Conservation (phyloP, 2,329 filamentous ascomycete genomes). For the Ophiostoma triangulosporum region DNA sequence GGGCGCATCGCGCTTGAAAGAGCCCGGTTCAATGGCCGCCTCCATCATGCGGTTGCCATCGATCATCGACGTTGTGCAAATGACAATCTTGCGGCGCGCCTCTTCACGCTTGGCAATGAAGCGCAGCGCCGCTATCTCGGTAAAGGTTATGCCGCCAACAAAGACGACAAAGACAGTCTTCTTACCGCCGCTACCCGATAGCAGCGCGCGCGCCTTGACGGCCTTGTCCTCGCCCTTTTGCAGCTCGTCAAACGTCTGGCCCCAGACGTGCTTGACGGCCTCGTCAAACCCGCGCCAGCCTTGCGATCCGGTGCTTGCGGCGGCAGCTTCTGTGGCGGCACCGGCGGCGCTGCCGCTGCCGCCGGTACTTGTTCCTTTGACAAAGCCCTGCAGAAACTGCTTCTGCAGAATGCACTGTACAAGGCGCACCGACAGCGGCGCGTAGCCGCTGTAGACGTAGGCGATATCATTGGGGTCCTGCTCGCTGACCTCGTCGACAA, state of each 20-base stretch:
- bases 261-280: constrained; percentile 71
- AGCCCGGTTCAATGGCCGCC: constrained; percentile 60
- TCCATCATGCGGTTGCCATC: constrained; percentile 85
- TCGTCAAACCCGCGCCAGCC: constrained; percentile 95
- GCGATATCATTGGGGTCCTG: constrained; percentile 86
- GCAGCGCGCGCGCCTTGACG: constrained; percentile 67
- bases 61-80: constrained; percentile 85
- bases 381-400: constrained; percentile 60
- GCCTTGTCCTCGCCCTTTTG: constrained; percentile 92
- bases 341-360: not conserved
- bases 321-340: not conserved
- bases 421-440: constrained; percentile 78
- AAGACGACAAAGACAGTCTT: constrained; percentile 96
- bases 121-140: constrained; percentile 84
- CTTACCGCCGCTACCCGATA: constrained; percentile 60
- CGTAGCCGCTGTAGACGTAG: constrained; percentile 97
- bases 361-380: constrained; percentile 30
- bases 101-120: constrained; percentile 51
- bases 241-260: constrained; percentile 79
- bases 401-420: constrained; percentile 92
- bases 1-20: constrained; percentile 37
- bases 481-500: constrained; percentile 94
- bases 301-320: constrained; percentile 43
- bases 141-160: constrained; percentile 90
- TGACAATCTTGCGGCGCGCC: constrained; percentile 55